These are phyloP conservation scores for Lyophyllum decastes DNA, from an alignment of 768 basidiomycete genomes.

Conservation along the genomic window DNA sequence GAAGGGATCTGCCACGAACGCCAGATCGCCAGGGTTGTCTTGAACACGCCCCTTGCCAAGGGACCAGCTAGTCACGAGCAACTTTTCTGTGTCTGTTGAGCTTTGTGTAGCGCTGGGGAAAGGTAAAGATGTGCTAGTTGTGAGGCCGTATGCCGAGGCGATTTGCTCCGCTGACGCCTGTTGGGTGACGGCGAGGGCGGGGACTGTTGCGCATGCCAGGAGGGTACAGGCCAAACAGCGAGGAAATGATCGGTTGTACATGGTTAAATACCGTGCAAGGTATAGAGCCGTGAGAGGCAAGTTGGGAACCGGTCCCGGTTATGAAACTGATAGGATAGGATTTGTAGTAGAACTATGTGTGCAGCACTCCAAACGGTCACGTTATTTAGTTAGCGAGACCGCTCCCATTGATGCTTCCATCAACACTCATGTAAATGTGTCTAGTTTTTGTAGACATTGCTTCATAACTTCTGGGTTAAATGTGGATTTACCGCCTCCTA, in stretches of 20 bases:
- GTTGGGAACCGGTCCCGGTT: conserved; percentile 4
- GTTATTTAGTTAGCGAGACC: too few species aligned
- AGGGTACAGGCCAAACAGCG: conserved; percentile 20
- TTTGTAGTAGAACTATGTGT: neutral
- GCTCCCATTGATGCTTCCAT: too few species aligned
- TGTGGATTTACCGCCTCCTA: too few species aligned
- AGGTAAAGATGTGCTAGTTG: conserved; percentile 61
- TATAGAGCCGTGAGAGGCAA: neutral
- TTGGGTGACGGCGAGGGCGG: conserved; percentile 25
- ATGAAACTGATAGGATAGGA: neutral
- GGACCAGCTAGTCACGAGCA: conserved; percentile 60
- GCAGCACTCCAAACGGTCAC: too few species aligned
- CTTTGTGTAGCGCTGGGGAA: conserved; percentile 65
- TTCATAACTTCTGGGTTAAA: too few species aligned
- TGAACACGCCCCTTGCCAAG: conserved; percentile 63
- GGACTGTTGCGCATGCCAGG: conserved; percentile 13
- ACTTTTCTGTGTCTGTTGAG: conserved; percentile 47
- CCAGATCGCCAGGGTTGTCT: conserved; percentile 53
- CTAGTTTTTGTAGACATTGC: too few species aligned
- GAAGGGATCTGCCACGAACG: conserved; percentile 71
- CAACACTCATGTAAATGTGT: too few species aligned
- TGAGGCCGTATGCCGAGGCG: conserved; percentile 53
- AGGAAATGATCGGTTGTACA: conserved; percentile 2
- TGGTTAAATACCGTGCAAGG: neutral
- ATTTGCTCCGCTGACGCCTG: conserved; percentile 36